Evolutionary conservation across 352 stramenopile species (phyloP).

Genomic region (Pythium sukuiense): DNA sequence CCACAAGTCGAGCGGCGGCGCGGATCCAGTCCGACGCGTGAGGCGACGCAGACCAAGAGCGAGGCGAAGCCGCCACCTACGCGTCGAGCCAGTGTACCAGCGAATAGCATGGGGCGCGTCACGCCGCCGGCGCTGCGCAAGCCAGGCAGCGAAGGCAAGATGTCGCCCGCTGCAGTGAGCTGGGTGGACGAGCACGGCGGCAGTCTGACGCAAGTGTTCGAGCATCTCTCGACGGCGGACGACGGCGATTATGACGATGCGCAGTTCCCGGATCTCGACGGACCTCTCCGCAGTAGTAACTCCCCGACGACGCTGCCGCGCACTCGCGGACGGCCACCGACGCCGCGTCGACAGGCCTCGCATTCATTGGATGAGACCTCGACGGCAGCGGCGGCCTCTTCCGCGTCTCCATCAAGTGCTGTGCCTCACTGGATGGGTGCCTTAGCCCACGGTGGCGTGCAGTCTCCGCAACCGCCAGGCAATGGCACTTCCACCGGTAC

Average conservation of each 20-base stretch:
- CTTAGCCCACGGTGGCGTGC: slow-evolving; percentile 8
- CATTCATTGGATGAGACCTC: not conserved
- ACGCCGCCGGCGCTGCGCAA: slow-evolving; percentile 30
- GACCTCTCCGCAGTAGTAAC: slow-evolving; percentile 4
- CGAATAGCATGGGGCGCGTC: slow-evolving; percentile 9
- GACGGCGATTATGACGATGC: slow-evolving; percentile 26
- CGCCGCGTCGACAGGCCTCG: slow-evolving; percentile 1
- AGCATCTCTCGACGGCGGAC: slow-evolving; percentile 27
- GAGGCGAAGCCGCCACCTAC: not conserved
- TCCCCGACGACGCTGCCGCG: not conserved
- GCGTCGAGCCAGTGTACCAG: slow-evolving; percentile 23
- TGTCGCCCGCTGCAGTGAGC: slow-evolving; percentile 65
- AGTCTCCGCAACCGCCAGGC: slow-evolving; percentile 13
- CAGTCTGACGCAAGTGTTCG: slow-evolving; percentile 77
- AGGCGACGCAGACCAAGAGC: not conserved
- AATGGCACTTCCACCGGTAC: not conserved
- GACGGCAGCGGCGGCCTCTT: not conserved
- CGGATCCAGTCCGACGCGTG: slow-evolving; percentile 13
- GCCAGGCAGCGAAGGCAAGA: slow-evolving; percentile 33
- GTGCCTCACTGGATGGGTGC: slow-evolving; percentile 19
- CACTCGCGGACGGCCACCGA: slow-evolving; percentile 10
- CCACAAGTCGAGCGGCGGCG: slow-evolving; percentile 3
- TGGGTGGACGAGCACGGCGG: slow-evolving; percentile 84
- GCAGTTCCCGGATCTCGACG: slow-evolving; percentile 21
- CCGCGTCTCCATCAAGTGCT: not conserved